Evolutionary conservation across 2,329 filamentous ascomycete species (phyloP), one percentile per base, ranked within the genome.

Genomic region (Paracamarosporium sp.): DNA sequence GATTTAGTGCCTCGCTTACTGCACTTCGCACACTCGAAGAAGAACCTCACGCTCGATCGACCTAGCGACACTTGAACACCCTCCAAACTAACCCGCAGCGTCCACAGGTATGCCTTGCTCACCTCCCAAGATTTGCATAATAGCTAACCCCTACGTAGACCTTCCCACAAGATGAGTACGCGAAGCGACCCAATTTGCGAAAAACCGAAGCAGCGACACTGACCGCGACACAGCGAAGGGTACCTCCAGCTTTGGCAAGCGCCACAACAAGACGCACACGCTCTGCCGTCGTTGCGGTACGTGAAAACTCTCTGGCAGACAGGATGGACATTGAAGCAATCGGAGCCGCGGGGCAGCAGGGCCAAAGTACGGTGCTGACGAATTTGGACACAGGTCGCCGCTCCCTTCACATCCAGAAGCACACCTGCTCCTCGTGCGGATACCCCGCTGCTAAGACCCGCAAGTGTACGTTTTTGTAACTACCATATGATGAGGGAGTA

Each of bases 341-440:
- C 59, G 56, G 61, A 60, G 40, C 36, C 40, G 30, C 40, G 38
- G 43, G 46, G 47, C 55, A 55, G 56, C 46, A 51, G 24, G 43
- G 36, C 46, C 55, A 46, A 40, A 54, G 28, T 73, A 71, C 22
- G 77, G 72, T 57, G 66, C 70, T 78, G 67, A 71, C 62, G 60
- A 57, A 61, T 31, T 57, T 22, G 60, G 45, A 38, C 43, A 51
- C 70, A 96, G 93, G 94, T 84, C 90, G 91, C 81, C 93, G 95
- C 81, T 97, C 95, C 78, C 90, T 97, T 83, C 95, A 99, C 90
- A 89, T 98, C 85, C 95, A 99, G 88, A 99, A 99, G 91, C 90
- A 97, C 84, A 96, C 93, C 80, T 99, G 95, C 87, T 82, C 94
- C 74, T 88, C 86, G 78, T 99, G 95, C 88, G 95, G 93, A 81